Conservation (phyloP, 495 filamentous ascomycete genomes). For the Massariosphaeria phaeospora region DNA sequence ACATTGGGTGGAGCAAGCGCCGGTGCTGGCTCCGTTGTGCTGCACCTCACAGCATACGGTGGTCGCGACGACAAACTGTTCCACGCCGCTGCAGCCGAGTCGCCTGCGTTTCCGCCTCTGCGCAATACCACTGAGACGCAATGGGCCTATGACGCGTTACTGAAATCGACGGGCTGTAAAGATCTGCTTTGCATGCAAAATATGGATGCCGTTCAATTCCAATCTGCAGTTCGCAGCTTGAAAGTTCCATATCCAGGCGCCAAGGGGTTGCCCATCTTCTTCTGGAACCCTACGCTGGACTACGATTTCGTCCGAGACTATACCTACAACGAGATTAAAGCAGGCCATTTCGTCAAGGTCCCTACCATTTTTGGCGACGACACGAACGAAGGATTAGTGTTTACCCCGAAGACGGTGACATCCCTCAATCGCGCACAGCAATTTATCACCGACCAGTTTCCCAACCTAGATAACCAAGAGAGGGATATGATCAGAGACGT, state of each 20-base stretch:
- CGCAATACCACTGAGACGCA: constrained; percentile 57
- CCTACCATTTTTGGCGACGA: constrained; percentile 67
- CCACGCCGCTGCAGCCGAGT: constrained; percentile 54
- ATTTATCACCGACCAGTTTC: constrained; percentile 63
- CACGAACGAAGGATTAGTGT: constrained; percentile 66
- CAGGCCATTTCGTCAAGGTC: constrained; percentile 60
- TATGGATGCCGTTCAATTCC: constrained; percentile 26
- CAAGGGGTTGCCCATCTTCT: constrained; percentile 16
- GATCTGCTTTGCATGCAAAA: constrained; percentile 16
- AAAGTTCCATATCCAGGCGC: constrained; percentile 20
- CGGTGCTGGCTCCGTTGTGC: constrained; percentile 61
- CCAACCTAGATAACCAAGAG: constrained; percentile 50
- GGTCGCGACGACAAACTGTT: constrained; percentile 47
- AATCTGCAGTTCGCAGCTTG: constrained; percentile 16
- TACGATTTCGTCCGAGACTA: constrained; percentile 54
- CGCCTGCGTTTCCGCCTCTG: constrained; percentile 59
- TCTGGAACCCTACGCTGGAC: constrained; percentile 42
- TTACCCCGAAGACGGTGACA: constrained; percentile 50
- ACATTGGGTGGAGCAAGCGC: constrained; percentile 72
- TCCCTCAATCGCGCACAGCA: constrained; percentile 45
- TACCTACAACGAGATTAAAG: constrained; percentile 54
- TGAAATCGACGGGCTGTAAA: constrained; percentile 52
- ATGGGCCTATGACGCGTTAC: constrained; percentile 60
- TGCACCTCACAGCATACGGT: constrained; percentile 63
- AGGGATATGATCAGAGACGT: constrained; percentile 52